A percentile compares a stretch with the other conserved stretches of the same genome.
Conservation (phyloP, 148 eudicot genomes). For the Heliosperma pusillum region DNA sequence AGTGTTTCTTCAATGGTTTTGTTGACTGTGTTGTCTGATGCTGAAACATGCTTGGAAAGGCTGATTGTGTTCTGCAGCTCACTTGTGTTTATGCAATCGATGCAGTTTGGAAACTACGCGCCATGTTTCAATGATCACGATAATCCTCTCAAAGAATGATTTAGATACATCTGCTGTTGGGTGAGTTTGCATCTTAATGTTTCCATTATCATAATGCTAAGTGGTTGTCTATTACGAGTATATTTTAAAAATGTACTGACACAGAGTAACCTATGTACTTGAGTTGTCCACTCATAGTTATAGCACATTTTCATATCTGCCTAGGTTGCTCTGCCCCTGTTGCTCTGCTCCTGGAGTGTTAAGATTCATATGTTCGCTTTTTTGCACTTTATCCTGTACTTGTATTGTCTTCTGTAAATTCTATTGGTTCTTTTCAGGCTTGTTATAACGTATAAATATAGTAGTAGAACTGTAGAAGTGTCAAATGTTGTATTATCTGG, state of each 20-base stretch:
- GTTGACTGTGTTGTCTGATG: background rate
- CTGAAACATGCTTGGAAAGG: background rate
- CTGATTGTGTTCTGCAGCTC: background rate
- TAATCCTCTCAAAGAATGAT: constrained; percentile 73
- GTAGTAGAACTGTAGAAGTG: background rate
- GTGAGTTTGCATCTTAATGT: constrained; percentile 36
- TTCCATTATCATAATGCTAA: background rate
- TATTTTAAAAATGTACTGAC: background rate
- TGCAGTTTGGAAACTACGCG: constrained; percentile 86
- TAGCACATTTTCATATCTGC: background rate
- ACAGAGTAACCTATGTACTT: background rate
- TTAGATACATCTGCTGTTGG: constrained; percentile 61
- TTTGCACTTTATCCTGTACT: background rate
- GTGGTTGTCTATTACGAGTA: no score
- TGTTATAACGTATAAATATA: background rate
- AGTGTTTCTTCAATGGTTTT: background rate
- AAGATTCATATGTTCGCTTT: background rate
- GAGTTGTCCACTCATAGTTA: background rate
- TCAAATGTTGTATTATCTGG: background rate
- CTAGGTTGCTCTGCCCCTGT: background rate
- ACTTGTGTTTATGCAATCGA: constrained; percentile 9
- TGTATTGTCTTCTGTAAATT: background rate
- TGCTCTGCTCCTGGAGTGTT: background rate
- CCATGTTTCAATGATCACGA: constrained; percentile 92
- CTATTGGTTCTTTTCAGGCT: background rate